These are phyloP conservation scores for Sporisorium graminicola DNA, from an alignment of 1,284 basidiomycete species.

Conservation along the genomic window DNA sequence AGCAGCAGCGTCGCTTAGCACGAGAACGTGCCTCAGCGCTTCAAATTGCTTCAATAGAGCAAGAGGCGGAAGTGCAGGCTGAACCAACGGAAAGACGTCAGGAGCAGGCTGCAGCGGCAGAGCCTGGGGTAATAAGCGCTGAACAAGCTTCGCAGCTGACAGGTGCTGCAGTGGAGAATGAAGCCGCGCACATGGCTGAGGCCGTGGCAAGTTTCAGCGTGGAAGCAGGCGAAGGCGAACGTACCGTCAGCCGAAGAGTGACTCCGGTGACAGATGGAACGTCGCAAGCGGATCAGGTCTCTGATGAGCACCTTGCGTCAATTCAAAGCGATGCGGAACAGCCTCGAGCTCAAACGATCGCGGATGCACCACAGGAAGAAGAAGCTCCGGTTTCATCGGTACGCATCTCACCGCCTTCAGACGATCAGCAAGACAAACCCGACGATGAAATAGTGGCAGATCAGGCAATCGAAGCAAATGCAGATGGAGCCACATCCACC, in stretches of 20 bases:
- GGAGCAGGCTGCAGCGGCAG: neutral
- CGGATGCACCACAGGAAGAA: neutral
- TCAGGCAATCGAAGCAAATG: neutral
- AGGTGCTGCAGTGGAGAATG: neutral
- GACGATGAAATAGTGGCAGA: neutral
- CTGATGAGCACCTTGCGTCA: neutral
- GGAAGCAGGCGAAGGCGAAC: neutral
- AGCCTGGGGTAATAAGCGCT: neutral
- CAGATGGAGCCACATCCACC: neutral
- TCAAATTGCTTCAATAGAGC: neutral
- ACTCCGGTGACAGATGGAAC: neutral
- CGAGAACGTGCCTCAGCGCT: slow-evolving; percentile 32
- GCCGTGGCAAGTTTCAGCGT: neutral
- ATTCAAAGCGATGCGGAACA: neutral
- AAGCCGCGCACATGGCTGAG: neutral
- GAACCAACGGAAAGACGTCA: neutral
- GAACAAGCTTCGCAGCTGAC: neutral
- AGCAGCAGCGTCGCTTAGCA: slow-evolving; percentile 49
- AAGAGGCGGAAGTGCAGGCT: neutral
- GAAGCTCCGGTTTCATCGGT: neutral
- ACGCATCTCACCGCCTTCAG: neutral
- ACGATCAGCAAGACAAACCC: neutral
- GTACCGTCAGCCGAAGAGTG: neutral
- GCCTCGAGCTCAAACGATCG: neutral
- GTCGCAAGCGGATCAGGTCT: neutral